Base-by-base conservation (phyloP, 1,139 yeast species). In the Debaryomycetaceae sp. region DNA sequence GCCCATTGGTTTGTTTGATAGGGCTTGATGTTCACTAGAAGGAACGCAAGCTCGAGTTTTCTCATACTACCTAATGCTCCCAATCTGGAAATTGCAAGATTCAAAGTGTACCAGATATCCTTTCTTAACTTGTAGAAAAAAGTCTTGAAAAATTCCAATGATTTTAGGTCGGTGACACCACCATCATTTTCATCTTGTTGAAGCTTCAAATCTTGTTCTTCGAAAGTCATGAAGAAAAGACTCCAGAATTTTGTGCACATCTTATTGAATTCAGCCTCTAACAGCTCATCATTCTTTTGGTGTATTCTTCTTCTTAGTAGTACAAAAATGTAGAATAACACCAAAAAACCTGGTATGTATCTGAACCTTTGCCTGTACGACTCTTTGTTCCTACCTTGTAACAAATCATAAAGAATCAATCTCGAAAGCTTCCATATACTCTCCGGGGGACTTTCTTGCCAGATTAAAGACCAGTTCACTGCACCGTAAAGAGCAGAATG, bases 381-480 rank as follows among this genome's bases (percentile, higher is more conserved):
- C 30, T 44, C 40, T 33, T 48, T 46, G 5, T 39, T 43, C 27
- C 33, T 38, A 30, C 34, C 20, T 14, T 31, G 38, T n/a, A 36
- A 38, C 6, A 50, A 40, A 6, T 46, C 50, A 22, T 46, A 40
- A 17, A 58, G 37, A 8, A 52, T 41, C 4, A 38, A 40, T 9
- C 48, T 47, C 5, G 54, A 47, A 33, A 47, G 44, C 22, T 44
- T 53, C 59, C 58, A 59, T 36, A 50, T 49, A 38, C 42, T 41
- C 5, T 52, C 56, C 3, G 55, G 39, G 11, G 72, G 63, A 3
- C 51, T 45, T 36, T 62, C 63, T 45, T 72, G 76, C 3, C 60
- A 24, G 8, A 66, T 61, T 31, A 73, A 53, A 30, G 51, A 46
- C 78, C 78, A 73, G 40, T 58, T 56, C 5, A 67, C 51, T 6